These are phyloP conservation scores for Fraxinus ornus DNA, from an alignment of 305 asterid species.

Conservation along the genomic window DNA sequence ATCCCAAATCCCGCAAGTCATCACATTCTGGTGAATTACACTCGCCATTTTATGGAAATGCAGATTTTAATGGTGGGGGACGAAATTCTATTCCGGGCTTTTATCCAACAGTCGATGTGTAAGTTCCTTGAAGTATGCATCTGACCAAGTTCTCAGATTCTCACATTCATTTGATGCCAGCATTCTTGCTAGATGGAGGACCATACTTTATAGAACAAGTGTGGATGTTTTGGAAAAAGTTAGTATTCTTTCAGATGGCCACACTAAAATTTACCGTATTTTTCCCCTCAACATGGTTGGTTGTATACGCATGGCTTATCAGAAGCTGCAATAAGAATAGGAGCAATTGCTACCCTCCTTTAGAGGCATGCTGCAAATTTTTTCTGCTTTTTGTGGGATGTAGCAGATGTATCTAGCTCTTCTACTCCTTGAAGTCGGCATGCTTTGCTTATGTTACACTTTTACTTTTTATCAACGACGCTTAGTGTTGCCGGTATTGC, in stretches of 20 bases:
- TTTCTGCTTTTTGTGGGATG: neutral
- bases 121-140: slow-evolving; percentile 12
- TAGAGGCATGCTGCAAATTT: neutral
- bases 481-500: neutral
- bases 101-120: slow-evolving; percentile 56
- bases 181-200: slow-evolving; percentile 18
- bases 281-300: slow-evolving; percentile 8
- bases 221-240: slow-evolving; percentile 23
- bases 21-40: slow-evolving; percentile 83
- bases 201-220: slow-evolving; percentile 16
- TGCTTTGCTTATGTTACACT: neutral
- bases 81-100: slow-evolving; percentile 39
- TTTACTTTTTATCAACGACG: neutral
- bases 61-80: slow-evolving; percentile 73
- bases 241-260: slow-evolving; percentile 40
- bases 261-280: slow-evolving; percentile 11
- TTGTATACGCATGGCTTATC: slow-evolving; percentile 13
- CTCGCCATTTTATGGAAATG: slow-evolving; percentile 42
- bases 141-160: slow-evolving; percentile 10
- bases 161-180: slow-evolving; percentile 23
- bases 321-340: slow-evolving; percentile 24
- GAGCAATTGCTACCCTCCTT: slow-evolving; percentile 12
- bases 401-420: neutral
- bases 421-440: neutral
- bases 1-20: slow-evolving; percentile 60